phyloP scores from a whole-genome alignment of 2,329 filamentous ascomycete species.

The Sarocladiaceae sp. region DNA sequence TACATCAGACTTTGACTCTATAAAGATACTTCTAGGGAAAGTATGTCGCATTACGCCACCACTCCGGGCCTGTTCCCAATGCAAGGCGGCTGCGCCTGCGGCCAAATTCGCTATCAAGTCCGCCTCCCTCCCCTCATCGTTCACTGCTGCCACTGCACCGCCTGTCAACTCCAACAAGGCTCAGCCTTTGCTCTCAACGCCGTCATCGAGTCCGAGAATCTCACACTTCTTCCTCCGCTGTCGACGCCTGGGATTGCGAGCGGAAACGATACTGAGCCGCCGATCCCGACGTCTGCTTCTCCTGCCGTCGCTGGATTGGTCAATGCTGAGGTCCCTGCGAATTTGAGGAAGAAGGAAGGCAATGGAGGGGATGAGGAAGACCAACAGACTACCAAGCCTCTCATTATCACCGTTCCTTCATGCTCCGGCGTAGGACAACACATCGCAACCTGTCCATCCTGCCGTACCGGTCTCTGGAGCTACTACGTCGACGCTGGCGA shows the following conservation, averaged over 20 bases:
- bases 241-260: slow-evolving; percentile 18
- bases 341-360: not conserved
- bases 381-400: slow-evolving; percentile 8
- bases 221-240: slow-evolving; percentile 49
- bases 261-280: not conserved
- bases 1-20: not conserved
- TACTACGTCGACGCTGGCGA: slow-evolving; percentile 31
- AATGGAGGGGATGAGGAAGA: not conserved
- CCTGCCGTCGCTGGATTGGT: slow-evolving; percentile 14
- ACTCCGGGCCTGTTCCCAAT: slow-evolving; percentile 24
- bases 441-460: slow-evolving; percentile 38
- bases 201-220: slow-evolving; percentile 33
- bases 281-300: slow-evolving; percentile 22
- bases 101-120: slow-evolving; percentile 60
- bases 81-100: slow-evolving; percentile 55
- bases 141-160: slow-evolving; percentile 36
- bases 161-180: slow-evolving; percentile 35
- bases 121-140: slow-evolving; percentile 44
- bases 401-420: slow-evolving; percentile 29
- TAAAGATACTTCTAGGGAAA: not conserved
- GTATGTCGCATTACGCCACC: slow-evolving; percentile 21
- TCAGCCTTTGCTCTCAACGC: slow-evolving; percentile 29
- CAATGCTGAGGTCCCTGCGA: not conserved
- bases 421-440: slow-evolving; percentile 35
- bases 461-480: slow-evolving; percentile 35